Evolutionary conservation across 805 yeast species (phyloP), one percentile per base, ranked within the genome.

Genomic region (Kodamaea hsintzibuensis): DNA sequence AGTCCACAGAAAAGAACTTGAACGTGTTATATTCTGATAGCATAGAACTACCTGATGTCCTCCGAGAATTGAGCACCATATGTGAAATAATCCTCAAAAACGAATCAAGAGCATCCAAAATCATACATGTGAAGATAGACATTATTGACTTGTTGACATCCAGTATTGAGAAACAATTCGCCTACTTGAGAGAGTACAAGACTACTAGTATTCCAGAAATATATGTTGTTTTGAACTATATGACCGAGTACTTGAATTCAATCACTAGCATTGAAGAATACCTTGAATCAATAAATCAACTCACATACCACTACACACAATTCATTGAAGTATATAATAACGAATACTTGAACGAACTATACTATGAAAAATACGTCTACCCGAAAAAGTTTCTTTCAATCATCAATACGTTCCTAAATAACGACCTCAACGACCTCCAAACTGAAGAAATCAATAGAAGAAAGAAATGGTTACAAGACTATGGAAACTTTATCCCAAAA

Each of bases 31-130:
- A 69, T 16, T 75, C 74, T 46, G 92, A 86, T 62, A 73, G 79
- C 16, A 60, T 64, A 3, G 89, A 88, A 56, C 73, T 88, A 3
- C 81, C 83, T 0, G 78, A 75, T 1, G 89, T 88, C 0, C 63
- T 84, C 14, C 69, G 66, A 9, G 80, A 79, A n/a, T 62, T 85
- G 40, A 67, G 69, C 55, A 66, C 72, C 9, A 67, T 74, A 19
- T 66, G 67, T 53, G 76, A 72, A 12, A 66, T 75, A 13, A 65
- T 76, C 25, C 47, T 64, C 33, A 68, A 71, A 50, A 76, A 76
- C 55, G 74, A 70, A 55, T 55, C 60, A 3, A 53, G 77, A 33
- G 71, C 71, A 1, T 59, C 62, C 22, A 69, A 68, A 43, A 25
- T 51, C 38, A 37, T 42, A 5, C 33, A 13, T 2, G 25, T 39